Evolutionary conservation across 768 basidiomycete species (phyloP), one percentile per base, ranked within the genome.

Genomic region (Russula emetica): DNA sequence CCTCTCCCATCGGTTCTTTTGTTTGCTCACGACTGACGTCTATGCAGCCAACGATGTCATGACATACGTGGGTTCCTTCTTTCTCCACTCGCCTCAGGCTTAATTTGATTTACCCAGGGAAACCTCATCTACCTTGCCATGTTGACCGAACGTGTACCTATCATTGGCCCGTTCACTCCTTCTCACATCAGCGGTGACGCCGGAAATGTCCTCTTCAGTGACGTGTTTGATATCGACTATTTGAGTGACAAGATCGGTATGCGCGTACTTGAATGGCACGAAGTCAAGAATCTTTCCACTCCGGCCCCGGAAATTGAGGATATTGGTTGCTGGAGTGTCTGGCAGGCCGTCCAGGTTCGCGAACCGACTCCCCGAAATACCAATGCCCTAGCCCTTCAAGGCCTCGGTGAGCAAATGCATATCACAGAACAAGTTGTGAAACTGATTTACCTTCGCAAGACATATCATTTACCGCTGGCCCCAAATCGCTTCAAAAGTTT

Each of bases 1-100:
- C 30, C n/a, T 7, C 42, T 36, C 58, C 24, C 22, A 18, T 5
- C 18, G 2, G 0, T 51, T 22, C 42, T 49, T 53, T 30, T 16
- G 30, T 61, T 53, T 51, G 20, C 20, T 38, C 34, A 28, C 8
- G n/a, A 24, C 20, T 45, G 30, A 34, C 30, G 7, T 16, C 44
- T 24, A 28, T 40, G 18, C 55, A 89, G 87, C 87, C 8, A 90
- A 90, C 77, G 87, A 89, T 74, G 85, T 88, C 34, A 87, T 88
- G 83, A 87, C 87, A 61, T 85, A 84, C 70, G 84, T 84, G 63
- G 68, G 80, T 67, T 55, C 18, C 5, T n/a, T 38, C 5, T 24
- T 11, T 44, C 38, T 49, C n/a, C 24, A 32, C 14, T 44, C 38
- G 9, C 5, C 20, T 32, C 14, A 40, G n/a, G 38, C 11, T 14